Conservation (phyloP, 257 asterid species). For the Vinca minor region DNA sequence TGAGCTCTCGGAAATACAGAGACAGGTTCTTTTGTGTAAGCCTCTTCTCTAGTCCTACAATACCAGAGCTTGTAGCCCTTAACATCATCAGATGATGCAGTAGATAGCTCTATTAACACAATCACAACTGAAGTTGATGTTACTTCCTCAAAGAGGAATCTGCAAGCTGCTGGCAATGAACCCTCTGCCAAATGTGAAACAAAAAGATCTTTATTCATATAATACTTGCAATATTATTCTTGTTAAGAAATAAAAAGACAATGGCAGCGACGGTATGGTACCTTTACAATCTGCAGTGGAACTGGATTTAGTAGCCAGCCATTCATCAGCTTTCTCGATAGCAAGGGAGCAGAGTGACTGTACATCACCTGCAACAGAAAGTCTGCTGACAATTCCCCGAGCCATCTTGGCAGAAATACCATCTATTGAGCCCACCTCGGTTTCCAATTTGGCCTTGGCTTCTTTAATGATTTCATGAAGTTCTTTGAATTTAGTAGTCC, state of each 20-base stretch:
- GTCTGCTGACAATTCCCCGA: constrained; percentile 85
- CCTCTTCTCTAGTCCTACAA: constrained; percentile 63
- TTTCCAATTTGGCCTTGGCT: constrained; percentile 72
- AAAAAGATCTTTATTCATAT: constrained; percentile 12
- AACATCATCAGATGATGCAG: constrained; percentile 32
- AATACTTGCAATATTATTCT: constrained; percentile 1
- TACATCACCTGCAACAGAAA: constrained; percentile 64
- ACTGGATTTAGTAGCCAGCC: constrained; percentile 37
- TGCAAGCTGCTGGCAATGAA: constrained; percentile 79
- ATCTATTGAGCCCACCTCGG: constrained; percentile 73
- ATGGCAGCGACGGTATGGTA: constrained; percentile 19
- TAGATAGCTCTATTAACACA: constrained; percentile 57
- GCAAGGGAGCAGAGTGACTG: constrained; percentile 76
- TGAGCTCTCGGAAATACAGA: constrained; percentile 65
- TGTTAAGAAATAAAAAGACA: constrained; percentile 1
- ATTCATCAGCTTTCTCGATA: constrained; percentile 66
- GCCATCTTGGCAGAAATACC: constrained; percentile 87
- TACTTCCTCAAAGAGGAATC: constrained; percentile 72
- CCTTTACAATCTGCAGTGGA: constrained; percentile 34
- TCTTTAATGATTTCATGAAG: constrained; percentile 67
- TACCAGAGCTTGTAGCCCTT: constrained; percentile 91
- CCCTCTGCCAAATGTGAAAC: constrained; percentile 48
- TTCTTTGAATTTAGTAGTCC: constrained; percentile 67
- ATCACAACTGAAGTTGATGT: constrained; percentile 59
- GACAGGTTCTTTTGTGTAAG: constrained; percentile 54